phyloP scores from a whole-genome alignment of 1,139 yeast species.

The Yamadazyma conglobata region DNA sequence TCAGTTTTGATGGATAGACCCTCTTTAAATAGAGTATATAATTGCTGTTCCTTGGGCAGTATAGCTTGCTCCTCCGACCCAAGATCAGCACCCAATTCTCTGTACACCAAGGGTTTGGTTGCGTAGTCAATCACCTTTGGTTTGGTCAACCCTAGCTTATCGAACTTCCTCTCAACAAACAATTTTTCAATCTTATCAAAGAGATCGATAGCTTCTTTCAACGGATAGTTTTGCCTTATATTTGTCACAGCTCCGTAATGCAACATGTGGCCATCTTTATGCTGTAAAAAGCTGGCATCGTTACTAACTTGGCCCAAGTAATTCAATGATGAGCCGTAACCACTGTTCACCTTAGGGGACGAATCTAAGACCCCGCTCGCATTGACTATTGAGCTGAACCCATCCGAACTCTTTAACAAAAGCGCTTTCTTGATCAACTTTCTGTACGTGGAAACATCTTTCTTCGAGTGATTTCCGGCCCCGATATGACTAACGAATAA shows the following conservation, averaged over 20 bases:
- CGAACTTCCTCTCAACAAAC: conserved; percentile 11
- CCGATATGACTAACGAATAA: conserved; percentile 35
- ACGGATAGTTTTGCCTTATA: conserved; percentile 23
- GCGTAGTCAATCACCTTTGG: conserved; percentile 22
- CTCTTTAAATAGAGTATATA: conserved; percentile 15
- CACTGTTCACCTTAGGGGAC: conserved; percentile 51
- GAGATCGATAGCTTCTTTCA: conserved; percentile 19
- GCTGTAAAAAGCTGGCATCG: conserved; percentile 41
- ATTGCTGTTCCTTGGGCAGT: conserved; percentile 7
- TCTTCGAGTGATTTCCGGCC: conserved; percentile 33
- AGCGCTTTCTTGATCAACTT: conserved; percentile 23
- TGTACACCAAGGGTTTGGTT: conserved; percentile 8
- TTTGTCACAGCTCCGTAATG: conserved; percentile 23
- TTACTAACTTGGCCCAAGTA: conserved; percentile 47
- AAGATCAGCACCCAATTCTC: conserved; percentile 6
- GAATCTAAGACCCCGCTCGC: conserved; percentile 37
- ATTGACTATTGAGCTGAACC: conserved; percentile 9
- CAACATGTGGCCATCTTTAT: conserved; percentile 4
- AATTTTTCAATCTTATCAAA: conserved; percentile 15
- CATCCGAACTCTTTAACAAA: conserved; percentile 5
- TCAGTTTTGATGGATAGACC: conserved; percentile 8
- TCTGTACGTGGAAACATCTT: conserved; percentile 18
- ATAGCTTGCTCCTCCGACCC: conserved; percentile 4
- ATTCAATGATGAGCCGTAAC: conserved; percentile 52
- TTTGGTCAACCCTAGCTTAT: conserved; percentile 21